Conservation (phyloP, 768 basidiomycete genomes). For the Boletus vinaceobasis region DNA sequence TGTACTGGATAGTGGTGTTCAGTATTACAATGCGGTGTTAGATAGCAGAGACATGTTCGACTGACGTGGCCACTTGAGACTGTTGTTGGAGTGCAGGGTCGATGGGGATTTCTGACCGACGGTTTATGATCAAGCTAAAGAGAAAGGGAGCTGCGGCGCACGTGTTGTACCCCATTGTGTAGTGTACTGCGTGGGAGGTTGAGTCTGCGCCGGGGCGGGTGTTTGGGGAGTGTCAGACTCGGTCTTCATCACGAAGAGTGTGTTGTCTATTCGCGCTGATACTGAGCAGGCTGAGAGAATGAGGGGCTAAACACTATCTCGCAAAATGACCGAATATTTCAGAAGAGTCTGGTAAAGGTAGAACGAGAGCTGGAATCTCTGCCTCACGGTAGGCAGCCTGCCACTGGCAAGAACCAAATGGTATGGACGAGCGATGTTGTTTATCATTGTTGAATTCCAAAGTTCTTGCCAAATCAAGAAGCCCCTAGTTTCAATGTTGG, state of each 20-base stretch:
- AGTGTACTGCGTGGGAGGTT: slow-evolving; percentile 30
- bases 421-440: slow-evolving; percentile 12
- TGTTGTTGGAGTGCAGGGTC: slow-evolving; percentile 69
- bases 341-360: not conserved
- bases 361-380: not conserved
- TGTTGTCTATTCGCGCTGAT: not conserved
- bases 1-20: slow-evolving; percentile 31
- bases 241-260: slow-evolving; percentile 37
- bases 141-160: slow-evolving; percentile 21
- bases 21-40: not conserved
- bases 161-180: slow-evolving; percentile 40
- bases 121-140: not conserved
- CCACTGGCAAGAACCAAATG: too few relatives aligned
- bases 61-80: slow-evolving; percentile 44
- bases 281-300: not conserved
- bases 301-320: not conserved
- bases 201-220: slow-evolving; percentile 31
- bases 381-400: not conserved
- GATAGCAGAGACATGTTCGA: not conserved
- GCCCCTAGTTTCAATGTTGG: too few relatives aligned
- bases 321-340: not conserved
- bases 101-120: slow-evolving; percentile 53
- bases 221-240: slow-evolving; percentile 38
- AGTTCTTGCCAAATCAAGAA: slow-evolving; percentile 10
- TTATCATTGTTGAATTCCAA: slow-evolving; percentile 23